Percentiles rank a stretch among this genome's conserved stretches.
These are phyloP conservation scores for Stipa capillata DNA, from an alignment of 176 grass and related monocot species.

Conservation along the genomic window DNA sequence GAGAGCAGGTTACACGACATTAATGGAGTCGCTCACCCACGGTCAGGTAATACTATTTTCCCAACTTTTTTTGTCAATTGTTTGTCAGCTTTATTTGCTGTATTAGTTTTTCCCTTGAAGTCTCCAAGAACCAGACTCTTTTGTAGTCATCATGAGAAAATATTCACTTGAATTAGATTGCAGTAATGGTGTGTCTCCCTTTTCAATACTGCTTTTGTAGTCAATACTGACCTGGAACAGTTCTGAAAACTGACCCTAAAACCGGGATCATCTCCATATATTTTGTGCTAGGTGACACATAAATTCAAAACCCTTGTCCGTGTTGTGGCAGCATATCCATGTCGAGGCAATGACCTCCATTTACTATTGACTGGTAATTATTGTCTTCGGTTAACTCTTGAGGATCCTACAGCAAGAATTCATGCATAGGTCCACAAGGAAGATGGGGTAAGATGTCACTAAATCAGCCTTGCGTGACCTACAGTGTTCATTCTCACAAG, in stretches of 20 bases:
- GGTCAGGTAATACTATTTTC: constrained; percentile 41
- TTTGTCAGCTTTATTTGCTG: background rate
- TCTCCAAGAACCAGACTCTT: background rate
- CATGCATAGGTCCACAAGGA: constrained; percentile 46
- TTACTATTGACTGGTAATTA: constrained; percentile 23
- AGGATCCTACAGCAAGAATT: constrained; percentile 89
- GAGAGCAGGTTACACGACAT: constrained; percentile 32
- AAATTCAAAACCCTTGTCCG: constrained; percentile 64
- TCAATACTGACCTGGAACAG: background rate
- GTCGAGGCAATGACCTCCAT: constrained; percentile 12
- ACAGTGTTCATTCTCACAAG: background rate
- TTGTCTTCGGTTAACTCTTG: constrained; percentile 44
- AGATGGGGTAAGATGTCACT: constrained; percentile 47
- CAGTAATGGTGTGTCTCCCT: background rate
- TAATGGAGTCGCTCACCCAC: constrained; percentile 69
- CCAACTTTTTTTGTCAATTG: background rate
- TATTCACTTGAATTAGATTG: background rate
- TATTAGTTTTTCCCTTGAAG: background rate
- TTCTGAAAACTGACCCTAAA: constrained; percentile 3
- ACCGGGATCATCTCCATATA: background rate
- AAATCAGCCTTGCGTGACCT: constrained; percentile 2
- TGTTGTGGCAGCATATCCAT: constrained; percentile 61
- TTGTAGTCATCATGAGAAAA: background rate
- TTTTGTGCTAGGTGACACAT: constrained; percentile 52
- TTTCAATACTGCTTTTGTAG: background rate